phyloP scores from a whole-genome alignment of 2,329 filamentous ascomycete species.

The Microsporum audouinii region DNA sequence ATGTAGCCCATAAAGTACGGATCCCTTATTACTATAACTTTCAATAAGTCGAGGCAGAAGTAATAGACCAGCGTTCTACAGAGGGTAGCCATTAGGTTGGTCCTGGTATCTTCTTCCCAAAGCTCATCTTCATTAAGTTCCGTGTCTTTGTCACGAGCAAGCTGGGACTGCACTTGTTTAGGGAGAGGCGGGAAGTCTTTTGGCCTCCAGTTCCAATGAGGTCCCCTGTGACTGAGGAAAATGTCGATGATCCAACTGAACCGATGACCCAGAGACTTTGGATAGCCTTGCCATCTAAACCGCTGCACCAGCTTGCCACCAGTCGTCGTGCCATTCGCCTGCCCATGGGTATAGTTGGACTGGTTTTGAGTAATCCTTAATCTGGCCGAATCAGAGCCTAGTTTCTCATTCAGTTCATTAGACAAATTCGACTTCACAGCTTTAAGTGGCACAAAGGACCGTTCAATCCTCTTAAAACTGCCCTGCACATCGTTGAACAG shows the following conservation, averaged over 20 bases:
- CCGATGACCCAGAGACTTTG: constrained; percentile 40
- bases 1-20: constrained; percentile 59
- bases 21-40: constrained; percentile 59
- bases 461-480: constrained; percentile 47
- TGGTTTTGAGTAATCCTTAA: background rate
- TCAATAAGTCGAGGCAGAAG: constrained; percentile 57
- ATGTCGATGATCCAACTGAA: constrained; percentile 49
- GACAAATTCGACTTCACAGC: background rate
- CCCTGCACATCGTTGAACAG: constrained; percentile 45
- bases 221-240: constrained; percentile 47
- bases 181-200: constrained; percentile 33
- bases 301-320: background rate
- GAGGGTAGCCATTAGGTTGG: constrained; percentile 38
- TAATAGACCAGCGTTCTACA: constrained; percentile 46
- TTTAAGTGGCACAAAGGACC: constrained; percentile 15
- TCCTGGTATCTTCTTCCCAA: background rate
- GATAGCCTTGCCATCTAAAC: constrained; percentile 46
- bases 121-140: background rate
- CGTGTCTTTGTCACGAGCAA: constrained; percentile 13
- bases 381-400: background rate
- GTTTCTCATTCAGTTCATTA: background rate
- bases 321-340: background rate
- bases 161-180: constrained; percentile 18
- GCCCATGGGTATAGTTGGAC: background rate
- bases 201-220: constrained; percentile 50